Conservation (phyloP, 768 basidiomycete species). For the Agaricus blazei region DNA sequence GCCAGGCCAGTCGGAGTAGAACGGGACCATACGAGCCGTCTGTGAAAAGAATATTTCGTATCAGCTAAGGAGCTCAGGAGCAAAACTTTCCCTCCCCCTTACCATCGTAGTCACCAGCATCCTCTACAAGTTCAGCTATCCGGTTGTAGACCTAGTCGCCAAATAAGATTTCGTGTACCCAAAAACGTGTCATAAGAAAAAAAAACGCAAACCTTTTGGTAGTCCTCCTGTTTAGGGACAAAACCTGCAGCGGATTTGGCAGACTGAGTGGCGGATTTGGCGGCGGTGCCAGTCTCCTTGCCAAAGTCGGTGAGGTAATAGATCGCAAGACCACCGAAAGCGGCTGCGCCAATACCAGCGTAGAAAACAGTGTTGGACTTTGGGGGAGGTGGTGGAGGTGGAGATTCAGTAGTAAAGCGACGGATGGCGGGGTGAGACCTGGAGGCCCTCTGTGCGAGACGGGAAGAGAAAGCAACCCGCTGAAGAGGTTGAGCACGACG, state of each 20-base stretch:
- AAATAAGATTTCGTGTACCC: background rate
- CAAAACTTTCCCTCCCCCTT: slow-evolving; percentile 14
- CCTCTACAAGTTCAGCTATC: slow-evolving; percentile 73
- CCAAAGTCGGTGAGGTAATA: slow-evolving; percentile 54
- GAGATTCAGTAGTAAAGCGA: slow-evolving; percentile 50
- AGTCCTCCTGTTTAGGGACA: slow-evolving; percentile 76
- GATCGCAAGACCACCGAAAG: slow-evolving; percentile 52
- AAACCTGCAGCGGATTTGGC: slow-evolving; percentile 66
- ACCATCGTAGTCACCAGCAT: slow-evolving; percentile 87
- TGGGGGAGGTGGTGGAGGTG: slow-evolving; percentile 35
- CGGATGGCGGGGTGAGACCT: slow-evolving; percentile 25
- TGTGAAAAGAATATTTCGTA: slow-evolving; percentile 20
- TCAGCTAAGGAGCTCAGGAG: slow-evolving; percentile 11
- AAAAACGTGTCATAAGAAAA: background rate
- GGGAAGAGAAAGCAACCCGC: slow-evolving; percentile 10
- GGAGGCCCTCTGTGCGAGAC: slow-evolving; percentile 14
- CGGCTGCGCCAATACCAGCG: slow-evolving; percentile 56
- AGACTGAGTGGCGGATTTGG: slow-evolving; percentile 58
- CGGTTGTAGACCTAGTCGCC: slow-evolving; percentile 77
- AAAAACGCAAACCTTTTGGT: slow-evolving; percentile 63
- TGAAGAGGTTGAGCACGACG: slow-evolving; percentile 31
- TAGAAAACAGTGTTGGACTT: slow-evolving; percentile 58
- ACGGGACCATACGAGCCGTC: slow-evolving; percentile 90
- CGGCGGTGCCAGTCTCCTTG: slow-evolving; percentile 45
- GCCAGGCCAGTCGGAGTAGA: slow-evolving; percentile 89